Evolutionary conservation across 768 basidiomycete genomes (phyloP).

Genomic region (Leucocoprinus sp.): DNA sequence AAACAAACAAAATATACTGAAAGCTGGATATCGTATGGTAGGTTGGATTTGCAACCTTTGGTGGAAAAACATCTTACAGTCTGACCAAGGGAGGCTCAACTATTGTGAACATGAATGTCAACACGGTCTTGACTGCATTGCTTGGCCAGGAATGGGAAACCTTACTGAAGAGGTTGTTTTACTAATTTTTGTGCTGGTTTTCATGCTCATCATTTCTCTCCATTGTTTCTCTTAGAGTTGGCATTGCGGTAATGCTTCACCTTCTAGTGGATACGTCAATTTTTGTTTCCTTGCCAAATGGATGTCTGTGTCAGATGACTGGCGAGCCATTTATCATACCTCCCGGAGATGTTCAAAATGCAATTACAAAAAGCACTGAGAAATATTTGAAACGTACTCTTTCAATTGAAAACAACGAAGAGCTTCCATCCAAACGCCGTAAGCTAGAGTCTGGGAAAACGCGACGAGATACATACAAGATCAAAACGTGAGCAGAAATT

Average conservation of each 20-base stretch:
- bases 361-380: background rate
- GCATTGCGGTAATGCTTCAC: conserved; percentile 69
- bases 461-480: background rate
- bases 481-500: background rate
- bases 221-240: conserved; percentile 61
- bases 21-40: conserved; percentile 58
- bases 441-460: background rate
- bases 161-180: conserved; percentile 49
- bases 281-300: conserved; percentile 74
- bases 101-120: conserved; percentile 56
- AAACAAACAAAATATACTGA: conserved; percentile 47
- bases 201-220: background rate
- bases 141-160: conserved; percentile 59
- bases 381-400: conserved; percentile 3
- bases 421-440: conserved; percentile 7
- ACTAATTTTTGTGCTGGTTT: background rate
- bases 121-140: conserved; percentile 66
- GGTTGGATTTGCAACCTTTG: background rate
- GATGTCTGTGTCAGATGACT: conserved; percentile 76
- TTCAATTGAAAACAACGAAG: background rate
- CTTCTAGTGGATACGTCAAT: conserved; percentile 68
- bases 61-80: background rate
- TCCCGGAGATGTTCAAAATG: conserved; percentile 19
- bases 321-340: conserved; percentile 54
- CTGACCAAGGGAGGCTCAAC: conserved; percentile 16